Base-by-base conservation (phyloP, 73 alveolate species). In the Uronychia setigera region DNA sequence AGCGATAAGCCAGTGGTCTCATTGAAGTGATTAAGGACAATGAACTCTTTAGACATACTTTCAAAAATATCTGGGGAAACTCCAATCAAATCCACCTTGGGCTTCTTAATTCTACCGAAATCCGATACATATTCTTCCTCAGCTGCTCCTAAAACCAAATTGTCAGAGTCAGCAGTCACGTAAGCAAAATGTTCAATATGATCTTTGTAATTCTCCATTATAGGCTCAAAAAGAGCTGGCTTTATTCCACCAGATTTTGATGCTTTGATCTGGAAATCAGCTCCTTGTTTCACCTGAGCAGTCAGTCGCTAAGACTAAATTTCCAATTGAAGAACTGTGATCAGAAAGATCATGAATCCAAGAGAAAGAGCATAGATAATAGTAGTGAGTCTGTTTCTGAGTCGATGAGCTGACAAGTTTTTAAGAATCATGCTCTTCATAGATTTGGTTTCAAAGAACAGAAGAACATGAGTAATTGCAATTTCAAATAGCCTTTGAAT, bases 331-430 rank as follows among this genome's bases (percentile, higher is more conserved):
- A 46, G 67, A 19, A 46, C 19, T 46, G 67, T 46, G 5, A 46
- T 46, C n/a, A 46, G 67, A 19, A 91, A 87, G 1, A 91, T 91
- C 74, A 88, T 81, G 74, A 88, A 91, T 31, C 91, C 96, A 5
- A 95, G 93, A 33, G 95, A 80, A 5, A 95, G 92, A 31, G 95
- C 60, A 92, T 94, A 97, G 94, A 98, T 98, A 35, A 96, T 78
- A 79, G 97, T 93, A 1, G 99, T 97, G 94, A 96, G 93, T 86
- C 98, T 94, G 93, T 98, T 98, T 87, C 98, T 89, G 87, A 95
- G 80, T 87, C 97, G 92, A 91, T 98, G 99, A 0, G 99, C 99
- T n/a, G 98, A 89, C 74, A 98, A 89, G 89, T 96, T 98, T 88
- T 97, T 97, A 14, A 97, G 82, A 0, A 98, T 94, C 94, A 97